Evolutionary conservation across 805 yeast species (phyloP).

Genomic region (Metschnikowia lochheadii): DNA sequence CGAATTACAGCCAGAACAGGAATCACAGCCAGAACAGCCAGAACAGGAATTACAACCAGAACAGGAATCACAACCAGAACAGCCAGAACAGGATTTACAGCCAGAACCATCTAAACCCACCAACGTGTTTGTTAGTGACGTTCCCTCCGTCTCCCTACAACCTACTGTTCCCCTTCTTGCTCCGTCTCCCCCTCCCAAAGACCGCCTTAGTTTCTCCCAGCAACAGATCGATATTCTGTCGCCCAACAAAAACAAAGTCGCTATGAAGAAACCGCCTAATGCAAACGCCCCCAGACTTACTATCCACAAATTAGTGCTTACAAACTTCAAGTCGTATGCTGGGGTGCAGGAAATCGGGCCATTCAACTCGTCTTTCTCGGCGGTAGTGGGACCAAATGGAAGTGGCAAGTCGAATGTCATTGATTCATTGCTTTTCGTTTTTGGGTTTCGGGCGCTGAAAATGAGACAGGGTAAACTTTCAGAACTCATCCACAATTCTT

Average conservation of each 20-base stretch:
- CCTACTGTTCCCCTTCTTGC: not conserved
- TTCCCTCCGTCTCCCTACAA: not conserved
- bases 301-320: slow-evolving; percentile 66
- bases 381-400: slow-evolving; percentile 98
- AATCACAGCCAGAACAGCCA: not conserved
- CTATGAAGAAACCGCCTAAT: slow-evolving; percentile 8
- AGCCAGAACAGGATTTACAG: too few species aligned
- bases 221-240: slow-evolving; percentile 19
- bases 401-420: slow-evolving; percentile 97
- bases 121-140: slow-evolving; percentile 1
- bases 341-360: slow-evolving; percentile 94
- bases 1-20: not conserved
- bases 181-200: not conserved
- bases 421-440: slow-evolving; percentile 92
- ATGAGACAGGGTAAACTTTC: slow-evolving; percentile 96
- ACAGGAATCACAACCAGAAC: too few species aligned
- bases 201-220: slow-evolving; percentile 26
- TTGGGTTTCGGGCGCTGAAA: slow-evolving; percentile 93
- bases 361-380: slow-evolving; percentile 87
- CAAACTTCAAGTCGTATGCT: slow-evolving; percentile 92
- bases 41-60: not conserved
- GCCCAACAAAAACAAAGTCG: slow-evolving; percentile 28
- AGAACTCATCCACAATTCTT: slow-evolving; percentile 90
- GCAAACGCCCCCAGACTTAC: slow-evolving; percentile 57
- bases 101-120: not conserved